These are phyloP conservation scores for Cladosporium phlei DNA, from an alignment of 2,329 filamentous ascomycete genomes.

Conservation along the genomic window DNA sequence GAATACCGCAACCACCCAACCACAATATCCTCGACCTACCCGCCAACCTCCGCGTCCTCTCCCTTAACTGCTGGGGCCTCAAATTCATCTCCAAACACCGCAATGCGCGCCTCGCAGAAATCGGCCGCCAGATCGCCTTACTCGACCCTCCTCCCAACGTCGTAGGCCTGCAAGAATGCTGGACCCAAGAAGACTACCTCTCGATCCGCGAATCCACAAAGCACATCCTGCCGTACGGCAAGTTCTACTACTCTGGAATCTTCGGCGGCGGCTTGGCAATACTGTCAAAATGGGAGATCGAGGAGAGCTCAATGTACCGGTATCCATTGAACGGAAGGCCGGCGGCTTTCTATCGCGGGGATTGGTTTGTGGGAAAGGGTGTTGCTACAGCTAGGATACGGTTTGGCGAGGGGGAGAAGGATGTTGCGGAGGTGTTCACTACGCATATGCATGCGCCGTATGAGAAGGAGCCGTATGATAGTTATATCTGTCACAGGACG, in stretches of 20 bases:
- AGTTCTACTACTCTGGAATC: constrained; percentile 86
- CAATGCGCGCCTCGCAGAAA: constrained; percentile 71
- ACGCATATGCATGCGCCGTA: constrained; percentile 86
- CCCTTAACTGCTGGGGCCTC: constrained; percentile 95
- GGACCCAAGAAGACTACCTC: constrained; percentile 78
- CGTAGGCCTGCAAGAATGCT: constrained; percentile 93
- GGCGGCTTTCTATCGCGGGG: constrained; percentile 87
- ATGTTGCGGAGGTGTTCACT: constrained; percentile 83
- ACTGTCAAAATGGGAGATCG: constrained; percentile 85
- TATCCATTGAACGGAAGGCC: constrained; percentile 93
- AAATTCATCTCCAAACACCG: constrained; percentile 79
- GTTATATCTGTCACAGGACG: constrained; percentile 83
- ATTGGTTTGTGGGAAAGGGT: constrained; percentile 96
- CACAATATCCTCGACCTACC: constrained; percentile 9
- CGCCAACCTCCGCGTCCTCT: constrained; percentile 67
- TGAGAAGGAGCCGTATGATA: constrained; percentile 71
- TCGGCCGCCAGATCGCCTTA: constrained; percentile 71
- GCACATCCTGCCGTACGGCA: constrained; percentile 76
- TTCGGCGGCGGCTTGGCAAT: constrained; percentile 89
- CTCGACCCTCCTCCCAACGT: constrained; percentile 69
- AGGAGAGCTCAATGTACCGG: constrained; percentile 76
- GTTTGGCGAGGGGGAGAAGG: constrained; percentile 58
- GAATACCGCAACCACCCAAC: neutral
- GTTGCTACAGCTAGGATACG: constrained; percentile 78
- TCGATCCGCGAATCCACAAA: constrained; percentile 69